Percentiles rank a stretch among this genome's conserved stretches.
Evolutionary conservation across 148 eudicot species (phyloP).

Genomic region (Fallopia convolvulus): DNA sequence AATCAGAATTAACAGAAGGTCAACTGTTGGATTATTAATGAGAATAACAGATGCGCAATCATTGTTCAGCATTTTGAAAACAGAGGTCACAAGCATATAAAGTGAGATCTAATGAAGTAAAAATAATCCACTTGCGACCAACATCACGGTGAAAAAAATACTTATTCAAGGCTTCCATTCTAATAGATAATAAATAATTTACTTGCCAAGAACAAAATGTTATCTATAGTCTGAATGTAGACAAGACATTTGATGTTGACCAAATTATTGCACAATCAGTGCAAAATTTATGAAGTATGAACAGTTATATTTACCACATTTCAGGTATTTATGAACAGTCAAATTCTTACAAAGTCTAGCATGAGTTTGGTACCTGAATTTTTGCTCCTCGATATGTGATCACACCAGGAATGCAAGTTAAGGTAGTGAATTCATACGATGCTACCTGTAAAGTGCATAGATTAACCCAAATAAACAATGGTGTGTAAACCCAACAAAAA

Average conservation of each 20-base stretch:
- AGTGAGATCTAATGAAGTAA: neutral
- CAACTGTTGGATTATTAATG: neutral
- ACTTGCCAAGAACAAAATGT: neutral
- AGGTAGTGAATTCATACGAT: constrained; percentile 97
- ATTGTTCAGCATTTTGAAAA: neutral
- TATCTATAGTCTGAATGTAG: neutral
- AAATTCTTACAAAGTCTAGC: neutral
- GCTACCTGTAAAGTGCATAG: constrained; percentile 57
- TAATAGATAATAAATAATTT: neutral
- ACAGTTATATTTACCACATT: too few species aligned
- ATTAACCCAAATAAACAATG: neutral
- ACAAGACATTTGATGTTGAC: neutral
- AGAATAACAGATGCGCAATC: neutral
- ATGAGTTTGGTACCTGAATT: constrained; percentile 66
- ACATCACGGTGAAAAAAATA: neutral
- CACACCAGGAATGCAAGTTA: constrained; percentile 99
- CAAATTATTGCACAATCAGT: neutral
- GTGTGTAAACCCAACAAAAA: neutral
- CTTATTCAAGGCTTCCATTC: neutral
- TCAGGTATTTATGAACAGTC: neutral
- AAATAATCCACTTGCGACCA: neutral
- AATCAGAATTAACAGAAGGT: neutral
- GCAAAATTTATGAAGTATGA: neutral
- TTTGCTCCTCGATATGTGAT: constrained; percentile 95
- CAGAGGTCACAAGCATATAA: neutral